Conservation (phyloP, 345 rosid genomes). For the Eucalyptus guilfoylei region DNA sequence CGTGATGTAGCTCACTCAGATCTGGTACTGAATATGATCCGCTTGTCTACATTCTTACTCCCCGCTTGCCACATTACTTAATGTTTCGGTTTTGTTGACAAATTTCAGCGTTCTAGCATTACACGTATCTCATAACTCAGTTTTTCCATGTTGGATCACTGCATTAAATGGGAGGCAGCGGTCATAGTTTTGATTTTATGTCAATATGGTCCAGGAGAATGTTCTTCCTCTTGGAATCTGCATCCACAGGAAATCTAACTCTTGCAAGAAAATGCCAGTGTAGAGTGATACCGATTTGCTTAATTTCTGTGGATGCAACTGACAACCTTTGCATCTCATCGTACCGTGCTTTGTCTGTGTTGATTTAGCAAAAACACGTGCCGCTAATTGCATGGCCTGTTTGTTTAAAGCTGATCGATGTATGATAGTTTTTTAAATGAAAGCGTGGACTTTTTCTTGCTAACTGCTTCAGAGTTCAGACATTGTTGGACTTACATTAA, state of each 20-base stretch:
- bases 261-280: not conserved
- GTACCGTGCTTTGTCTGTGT: not conserved
- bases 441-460: not conserved
- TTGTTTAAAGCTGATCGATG: not conserved
- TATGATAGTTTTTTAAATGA: not conserved
- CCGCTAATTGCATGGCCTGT: not conserved
- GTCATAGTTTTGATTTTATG: no score
- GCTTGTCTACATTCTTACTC: not conserved
- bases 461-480: not conserved
- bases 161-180: not conserved
- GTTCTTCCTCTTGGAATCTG: no score
- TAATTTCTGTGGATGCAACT: not conserved
- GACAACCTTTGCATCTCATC: not conserved
- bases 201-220: no score
- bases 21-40: no score
- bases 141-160: not conserved
- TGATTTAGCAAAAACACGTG: not conserved
- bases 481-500: not conserved
- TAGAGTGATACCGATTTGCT: not conserved
- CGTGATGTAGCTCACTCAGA: accelerated
- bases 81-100: not conserved
- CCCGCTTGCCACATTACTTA: not conserved
- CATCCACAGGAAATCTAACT: not conserved
- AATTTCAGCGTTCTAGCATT: not conserved
- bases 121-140: not conserved